Conservation (phyloP, 2,329 filamentous ascomycete genomes). For the Aspergillus alliaceus region DNA sequence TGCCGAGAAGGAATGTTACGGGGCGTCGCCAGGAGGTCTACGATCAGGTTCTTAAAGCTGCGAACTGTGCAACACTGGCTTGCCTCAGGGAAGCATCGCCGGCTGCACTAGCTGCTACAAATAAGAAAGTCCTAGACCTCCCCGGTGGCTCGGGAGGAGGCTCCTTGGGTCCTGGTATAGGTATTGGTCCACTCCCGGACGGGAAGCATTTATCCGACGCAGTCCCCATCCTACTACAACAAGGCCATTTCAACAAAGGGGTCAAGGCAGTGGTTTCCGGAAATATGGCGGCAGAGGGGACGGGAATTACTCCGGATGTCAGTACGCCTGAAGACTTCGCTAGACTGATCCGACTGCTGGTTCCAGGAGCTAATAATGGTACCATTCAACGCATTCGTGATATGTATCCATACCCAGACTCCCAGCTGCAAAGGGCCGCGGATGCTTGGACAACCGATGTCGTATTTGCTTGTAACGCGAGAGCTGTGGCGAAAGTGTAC, state of each 20-base stretch:
- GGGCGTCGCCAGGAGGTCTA: neutral
- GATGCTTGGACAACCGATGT: neutral
- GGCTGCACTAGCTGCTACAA: neutral
- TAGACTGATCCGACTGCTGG: neutral
- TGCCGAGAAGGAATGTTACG: neutral
- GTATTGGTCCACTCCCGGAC: neutral
- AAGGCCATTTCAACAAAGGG: neutral
- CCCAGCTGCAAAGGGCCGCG: neutral
- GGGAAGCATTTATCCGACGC: neutral
- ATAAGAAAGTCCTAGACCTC: neutral
- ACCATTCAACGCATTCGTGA: neutral
- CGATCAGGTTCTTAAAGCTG: neutral
- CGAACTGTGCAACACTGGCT: neutral
- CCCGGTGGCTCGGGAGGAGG: neutral
- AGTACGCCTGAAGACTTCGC: neutral
- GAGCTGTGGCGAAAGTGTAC: neutral
- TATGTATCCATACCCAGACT: conserved; percentile 1
- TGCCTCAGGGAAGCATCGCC: neutral
- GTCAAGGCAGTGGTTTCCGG: neutral
- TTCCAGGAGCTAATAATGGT: neutral
- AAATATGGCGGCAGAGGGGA: neutral
- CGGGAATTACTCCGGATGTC: neutral
- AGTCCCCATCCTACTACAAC: neutral
- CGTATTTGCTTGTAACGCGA: neutral
- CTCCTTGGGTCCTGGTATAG: neutral